Evolutionary conservation across 352 stramenopile genomes (phyloP).

Genomic region (Bremia lactucae): DNA sequence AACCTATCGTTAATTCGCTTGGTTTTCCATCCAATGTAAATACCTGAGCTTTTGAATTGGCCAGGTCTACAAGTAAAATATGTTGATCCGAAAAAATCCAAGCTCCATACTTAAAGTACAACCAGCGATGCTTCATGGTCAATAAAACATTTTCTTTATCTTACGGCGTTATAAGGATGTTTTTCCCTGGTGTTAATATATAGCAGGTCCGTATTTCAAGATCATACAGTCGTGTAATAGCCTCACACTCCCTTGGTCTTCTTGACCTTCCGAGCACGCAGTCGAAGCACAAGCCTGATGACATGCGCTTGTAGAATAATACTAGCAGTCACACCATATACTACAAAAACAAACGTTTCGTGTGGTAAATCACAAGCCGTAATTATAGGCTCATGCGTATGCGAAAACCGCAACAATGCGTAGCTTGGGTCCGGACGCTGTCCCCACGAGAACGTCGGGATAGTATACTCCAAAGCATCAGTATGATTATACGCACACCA

Average conservation of each 20-base stretch:
- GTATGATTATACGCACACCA: constrained; percentile 45
- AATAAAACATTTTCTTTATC: no score
- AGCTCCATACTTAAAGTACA: no score
- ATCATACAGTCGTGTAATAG: no score
- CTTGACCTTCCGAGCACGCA: constrained; percentile 2
- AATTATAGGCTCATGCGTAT: constrained; percentile 1
- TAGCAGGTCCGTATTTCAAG: no score
- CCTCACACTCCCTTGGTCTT: constrained; percentile 13
- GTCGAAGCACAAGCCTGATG: constrained; percentile 3
- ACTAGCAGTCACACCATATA: constrained; percentile 16
- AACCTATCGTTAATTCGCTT: no score
- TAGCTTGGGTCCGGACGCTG: constrained; percentile 75
- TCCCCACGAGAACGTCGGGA: constrained; percentile 70
- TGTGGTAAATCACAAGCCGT: constrained; percentile 25
- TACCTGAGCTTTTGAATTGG: no score
- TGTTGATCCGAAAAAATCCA: no score
- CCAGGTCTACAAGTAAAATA: no score
- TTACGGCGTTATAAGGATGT: no score
- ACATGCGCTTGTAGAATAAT: constrained; percentile 11
- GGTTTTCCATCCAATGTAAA: no score
- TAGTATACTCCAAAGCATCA: constrained; percentile 38
- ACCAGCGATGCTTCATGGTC: no score
- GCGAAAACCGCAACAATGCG: constrained; percentile 28
- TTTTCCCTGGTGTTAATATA: no score
- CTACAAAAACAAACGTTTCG: constrained; percentile 28